phyloP scores from a whole-genome alignment of 208 protist species.

The Leishmania tarentolae region DNA sequence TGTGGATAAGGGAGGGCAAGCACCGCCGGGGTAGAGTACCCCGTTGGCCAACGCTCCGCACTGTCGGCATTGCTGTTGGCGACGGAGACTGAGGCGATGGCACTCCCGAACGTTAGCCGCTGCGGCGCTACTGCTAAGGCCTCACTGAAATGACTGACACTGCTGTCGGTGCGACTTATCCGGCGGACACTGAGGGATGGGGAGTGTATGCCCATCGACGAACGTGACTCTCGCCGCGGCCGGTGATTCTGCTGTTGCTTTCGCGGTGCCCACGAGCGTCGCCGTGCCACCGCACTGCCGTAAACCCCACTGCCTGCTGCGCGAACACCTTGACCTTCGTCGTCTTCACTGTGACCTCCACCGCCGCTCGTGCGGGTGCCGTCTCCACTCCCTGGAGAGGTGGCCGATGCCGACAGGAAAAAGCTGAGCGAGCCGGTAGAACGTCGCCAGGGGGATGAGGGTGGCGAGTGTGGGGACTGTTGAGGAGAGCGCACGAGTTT shows the following conservation, averaged over 20 bases:
- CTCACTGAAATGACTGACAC: slow-evolving; percentile 2
- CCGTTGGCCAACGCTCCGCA: slow-evolving; percentile 22
- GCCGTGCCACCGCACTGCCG: slow-evolving; percentile 23
- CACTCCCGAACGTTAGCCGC: slow-evolving; percentile 30
- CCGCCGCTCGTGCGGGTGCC: not conserved
- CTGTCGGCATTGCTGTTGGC: slow-evolving; percentile 13
- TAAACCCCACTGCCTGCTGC: slow-evolving; percentile 18
- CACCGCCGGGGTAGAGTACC: not conserved
- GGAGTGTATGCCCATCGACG: not conserved
- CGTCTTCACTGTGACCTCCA: not conserved
- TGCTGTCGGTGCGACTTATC: not conserved
- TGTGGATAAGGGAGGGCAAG: not conserved
- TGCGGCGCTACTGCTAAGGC: slow-evolving; percentile 12
- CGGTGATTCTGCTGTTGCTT: slow-evolving; percentile 13
- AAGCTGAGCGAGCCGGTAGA: slow-evolving; percentile 32
- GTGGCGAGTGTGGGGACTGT: slow-evolving; percentile 1
- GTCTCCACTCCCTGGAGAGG: not conserved
- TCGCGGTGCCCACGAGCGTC: slow-evolving; percentile 31
- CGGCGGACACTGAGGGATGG: not conserved
- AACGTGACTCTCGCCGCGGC: slow-evolving; percentile 1
- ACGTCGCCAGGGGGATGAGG: slow-evolving; percentile 11
- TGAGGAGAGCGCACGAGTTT: not conserved
- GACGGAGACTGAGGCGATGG: slow-evolving; percentile 9
- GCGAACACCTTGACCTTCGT: not conserved
- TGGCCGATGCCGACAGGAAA: slow-evolving; percentile 3